These are phyloP conservation scores for Schizochytrium sp. DNA, from an alignment of 108 stramenopile genomes.

Conservation along the genomic window DNA sequence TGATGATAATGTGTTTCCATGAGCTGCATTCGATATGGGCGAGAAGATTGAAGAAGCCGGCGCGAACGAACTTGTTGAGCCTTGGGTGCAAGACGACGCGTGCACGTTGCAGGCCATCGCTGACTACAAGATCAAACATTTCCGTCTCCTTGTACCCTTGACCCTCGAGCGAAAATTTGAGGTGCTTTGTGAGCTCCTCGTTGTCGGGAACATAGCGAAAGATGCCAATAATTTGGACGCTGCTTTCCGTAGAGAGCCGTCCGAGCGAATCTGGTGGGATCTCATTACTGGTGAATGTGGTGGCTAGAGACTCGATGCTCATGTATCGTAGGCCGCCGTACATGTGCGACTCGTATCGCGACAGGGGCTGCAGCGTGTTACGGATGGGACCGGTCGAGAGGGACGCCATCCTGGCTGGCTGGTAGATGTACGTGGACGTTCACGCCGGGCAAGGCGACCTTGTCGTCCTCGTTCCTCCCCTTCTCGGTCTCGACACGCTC, in stretches of 20 bases:
- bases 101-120: neutral
- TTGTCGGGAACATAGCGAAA: neutral
- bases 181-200: neutral
- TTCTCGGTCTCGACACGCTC: no score
- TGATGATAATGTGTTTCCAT: neutral
- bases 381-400: neutral
- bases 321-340: neutral
- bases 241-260: neutral
- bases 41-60: neutral
- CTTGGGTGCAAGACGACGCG: neutral
- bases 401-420: neutral
- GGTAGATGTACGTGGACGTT: no score
- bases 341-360: neutral
- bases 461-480: no score
- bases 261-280: neutral
- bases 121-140: neutral
- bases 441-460: no score
- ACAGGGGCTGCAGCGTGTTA: neutral
- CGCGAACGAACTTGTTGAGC: neutral
- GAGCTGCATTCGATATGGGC: neutral
- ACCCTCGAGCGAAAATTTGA: neutral
- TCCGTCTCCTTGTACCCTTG: neutral
- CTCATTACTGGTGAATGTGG: neutral
- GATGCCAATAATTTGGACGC: neutral
- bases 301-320: neutral